Evolutionary conservation across 2,329 filamentous ascomycete genomes (phyloP).

Genomic region (Phyllosticta capitalensis): DNA sequence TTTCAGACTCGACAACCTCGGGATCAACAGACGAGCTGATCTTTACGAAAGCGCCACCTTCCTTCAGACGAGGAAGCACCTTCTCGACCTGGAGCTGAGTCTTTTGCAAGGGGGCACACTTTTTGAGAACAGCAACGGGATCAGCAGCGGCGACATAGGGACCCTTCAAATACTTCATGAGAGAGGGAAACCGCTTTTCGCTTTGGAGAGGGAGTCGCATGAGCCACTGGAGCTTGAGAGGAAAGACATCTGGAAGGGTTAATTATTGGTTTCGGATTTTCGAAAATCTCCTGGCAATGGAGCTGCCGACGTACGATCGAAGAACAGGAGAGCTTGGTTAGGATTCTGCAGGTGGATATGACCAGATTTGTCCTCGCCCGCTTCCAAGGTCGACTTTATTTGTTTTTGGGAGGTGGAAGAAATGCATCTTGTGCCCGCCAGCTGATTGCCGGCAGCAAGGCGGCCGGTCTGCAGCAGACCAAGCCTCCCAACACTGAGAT

Average conservation of each 20-base stretch:
- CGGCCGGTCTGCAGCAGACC: slow-evolving; percentile 8
- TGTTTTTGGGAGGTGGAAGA: slow-evolving; percentile 1
- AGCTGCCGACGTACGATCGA: slow-evolving; percentile 58
- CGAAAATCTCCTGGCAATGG: not conserved
- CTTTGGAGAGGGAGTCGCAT: slow-evolving; percentile 42
- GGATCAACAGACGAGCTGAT: slow-evolving; percentile 46
- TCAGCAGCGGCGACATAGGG: slow-evolving; percentile 45
- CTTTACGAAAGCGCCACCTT: slow-evolving; percentile 90
- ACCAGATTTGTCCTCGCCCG: slow-evolving; percentile 59
- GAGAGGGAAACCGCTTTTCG: slow-evolving; percentile 37
- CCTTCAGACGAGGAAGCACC: slow-evolving; percentile 74
- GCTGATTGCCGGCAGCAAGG: not conserved
- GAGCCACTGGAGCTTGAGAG: slow-evolving; percentile 61
- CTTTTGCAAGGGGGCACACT: slow-evolving; percentile 35
- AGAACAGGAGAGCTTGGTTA: slow-evolving; percentile 78
- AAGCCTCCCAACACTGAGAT: slow-evolving; percentile 6
- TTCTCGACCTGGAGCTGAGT: slow-evolving; percentile 69
- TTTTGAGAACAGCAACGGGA: slow-evolving; percentile 37
- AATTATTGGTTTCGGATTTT: not conserved
- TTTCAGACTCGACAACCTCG: slow-evolving; percentile 49
- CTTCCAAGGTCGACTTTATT: slow-evolving; percentile 26
- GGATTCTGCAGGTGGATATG: slow-evolving; percentile 62
- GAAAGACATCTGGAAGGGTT: slow-evolving; percentile 60
- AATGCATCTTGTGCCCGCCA: slow-evolving; percentile 1
- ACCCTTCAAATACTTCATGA: slow-evolving; percentile 44